phyloP scores from a whole-genome alignment of 1,284 basidiomycete genomes.

The Papiliotrema nemorosa region DNA sequence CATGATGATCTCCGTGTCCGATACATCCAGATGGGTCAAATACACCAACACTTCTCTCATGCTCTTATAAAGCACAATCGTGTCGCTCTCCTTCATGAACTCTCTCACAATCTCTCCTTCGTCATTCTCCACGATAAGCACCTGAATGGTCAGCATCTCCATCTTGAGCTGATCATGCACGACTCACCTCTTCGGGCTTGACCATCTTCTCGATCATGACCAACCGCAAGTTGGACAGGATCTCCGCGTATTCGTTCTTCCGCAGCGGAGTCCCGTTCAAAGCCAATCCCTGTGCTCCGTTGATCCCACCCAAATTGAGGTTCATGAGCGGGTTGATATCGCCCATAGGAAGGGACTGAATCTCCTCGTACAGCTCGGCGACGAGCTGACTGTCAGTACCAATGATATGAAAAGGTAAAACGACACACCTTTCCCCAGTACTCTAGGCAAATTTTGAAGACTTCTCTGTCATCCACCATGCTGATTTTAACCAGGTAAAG shows the following conservation, averaged over 20 bases:
- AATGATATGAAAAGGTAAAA: background rate
- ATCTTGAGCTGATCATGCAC: background rate
- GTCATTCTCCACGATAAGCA: constrained; percentile 97
- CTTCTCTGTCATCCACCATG: constrained; percentile 96
- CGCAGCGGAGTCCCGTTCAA: constrained; percentile 74
- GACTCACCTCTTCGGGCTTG: constrained; percentile 91
- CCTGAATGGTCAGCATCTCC: constrained; percentile 53
- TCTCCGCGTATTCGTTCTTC: constrained; percentile 93
- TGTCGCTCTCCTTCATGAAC: constrained; percentile 99
- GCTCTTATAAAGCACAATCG: constrained; percentile 97
- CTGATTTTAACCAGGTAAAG: constrained; percentile 98
- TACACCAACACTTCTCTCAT: constrained; percentile 98
- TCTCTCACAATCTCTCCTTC: constrained; percentile 99
- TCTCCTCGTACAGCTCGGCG: constrained; percentile 96
- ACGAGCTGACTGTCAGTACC: constrained; percentile 60
- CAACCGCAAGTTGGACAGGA: constrained; percentile 88
- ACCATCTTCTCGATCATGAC: constrained; percentile 99
- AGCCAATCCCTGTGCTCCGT: constrained; percentile 56
- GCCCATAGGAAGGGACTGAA: constrained; percentile 69
- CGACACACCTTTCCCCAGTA: constrained; percentile 79
- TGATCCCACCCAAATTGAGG: constrained; percentile 67
- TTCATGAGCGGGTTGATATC: constrained; percentile 93
- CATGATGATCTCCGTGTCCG: constrained; percentile 93
- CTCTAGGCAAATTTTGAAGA: constrained; percentile 99
- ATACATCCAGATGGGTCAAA: constrained; percentile 93